Evolutionary conservation across 306 rosid genomes (phyloP).

Genomic region (Medicago ruthenica): DNA sequence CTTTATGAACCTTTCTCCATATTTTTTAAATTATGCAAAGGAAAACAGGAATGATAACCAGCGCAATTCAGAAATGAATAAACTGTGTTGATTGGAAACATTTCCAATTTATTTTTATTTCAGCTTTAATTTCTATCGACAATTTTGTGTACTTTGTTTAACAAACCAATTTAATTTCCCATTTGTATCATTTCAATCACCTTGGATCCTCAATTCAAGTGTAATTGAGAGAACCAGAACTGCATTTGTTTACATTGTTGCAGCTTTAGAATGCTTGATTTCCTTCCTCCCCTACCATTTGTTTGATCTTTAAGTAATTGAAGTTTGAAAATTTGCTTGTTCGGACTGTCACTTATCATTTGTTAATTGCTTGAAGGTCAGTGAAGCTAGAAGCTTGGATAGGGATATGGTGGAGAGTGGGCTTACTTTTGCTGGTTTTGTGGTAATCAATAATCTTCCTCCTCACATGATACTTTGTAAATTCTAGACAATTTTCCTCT

Average conservation of each 20-base stretch:
- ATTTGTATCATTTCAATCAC: conserved; percentile 4
- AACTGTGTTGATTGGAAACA: conserved; percentile 1
- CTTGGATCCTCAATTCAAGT: conserved; percentile 11
- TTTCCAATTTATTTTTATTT: conserved; percentile 11
- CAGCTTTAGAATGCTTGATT: conserved; percentile 23
- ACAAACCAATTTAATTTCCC: conserved; percentile 9
- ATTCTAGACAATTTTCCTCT: conserved; percentile 21
- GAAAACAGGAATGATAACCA: neutral
- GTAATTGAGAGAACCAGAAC: conserved; percentile 12
- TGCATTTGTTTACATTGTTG: neutral
- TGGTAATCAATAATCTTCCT: conserved; percentile 58
- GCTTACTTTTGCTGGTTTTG: conserved; percentile 94
- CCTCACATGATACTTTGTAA: conserved; percentile 4
- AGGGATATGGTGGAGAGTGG: conserved; percentile 92
- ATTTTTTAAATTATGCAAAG: conserved; percentile 18
- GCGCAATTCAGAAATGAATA: conserved; percentile 14
- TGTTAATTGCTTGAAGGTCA: conserved; percentile 71
- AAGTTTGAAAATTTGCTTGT: conserved; percentile 11
- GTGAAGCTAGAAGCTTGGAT: conserved; percentile 99
- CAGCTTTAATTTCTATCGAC: conserved; percentile 7
- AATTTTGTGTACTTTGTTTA: conserved; percentile 22
- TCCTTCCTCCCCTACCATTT: conserved; percentile 14
- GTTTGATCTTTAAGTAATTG: neutral
- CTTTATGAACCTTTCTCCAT: conserved; percentile 6
- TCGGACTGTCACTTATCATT: conserved; percentile 39